Percentiles rank a stretch among this genome's conserved stretches.
phyloP scores from a whole-genome alignment of 495 filamentous ascomycete genomes.

The Cudoniella acicularis region DNA sequence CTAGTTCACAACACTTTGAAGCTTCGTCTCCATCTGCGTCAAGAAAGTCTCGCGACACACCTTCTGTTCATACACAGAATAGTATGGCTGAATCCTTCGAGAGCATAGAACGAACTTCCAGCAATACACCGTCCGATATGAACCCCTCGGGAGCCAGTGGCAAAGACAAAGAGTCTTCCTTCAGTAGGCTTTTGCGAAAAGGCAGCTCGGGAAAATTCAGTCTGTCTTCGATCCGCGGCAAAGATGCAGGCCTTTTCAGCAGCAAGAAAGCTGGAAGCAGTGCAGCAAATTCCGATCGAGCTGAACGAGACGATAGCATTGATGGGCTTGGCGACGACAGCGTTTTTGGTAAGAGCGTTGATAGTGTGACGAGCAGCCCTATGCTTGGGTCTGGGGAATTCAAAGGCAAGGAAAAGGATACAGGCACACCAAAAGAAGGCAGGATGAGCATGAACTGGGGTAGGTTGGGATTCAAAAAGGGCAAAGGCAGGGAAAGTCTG shows the following conservation, averaged over 20 bases:
- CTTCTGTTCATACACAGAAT: slow-evolving; percentile 57
- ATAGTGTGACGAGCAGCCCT: slow-evolving; percentile 27
- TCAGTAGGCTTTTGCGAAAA: slow-evolving; percentile 73
- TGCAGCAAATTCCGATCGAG: slow-evolving; percentile 23
- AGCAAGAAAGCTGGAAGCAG: slow-evolving; percentile 19
- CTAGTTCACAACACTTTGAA: background rate
- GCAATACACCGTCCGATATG: slow-evolving; percentile 62
- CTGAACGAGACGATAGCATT: slow-evolving; percentile 22
- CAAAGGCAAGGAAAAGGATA: slow-evolving; percentile 18
- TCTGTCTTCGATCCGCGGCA: slow-evolving; percentile 61
- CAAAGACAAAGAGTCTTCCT: slow-evolving; percentile 53
- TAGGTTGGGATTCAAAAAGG: slow-evolving; percentile 19
- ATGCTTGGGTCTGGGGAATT: slow-evolving; percentile 22
- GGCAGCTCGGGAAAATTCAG: slow-evolving; percentile 78
- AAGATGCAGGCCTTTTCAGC: slow-evolving; percentile 38
- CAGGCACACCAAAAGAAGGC: slow-evolving; percentile 21
- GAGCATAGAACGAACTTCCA: slow-evolving; percentile 59
- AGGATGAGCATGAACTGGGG: slow-evolving; percentile 27
- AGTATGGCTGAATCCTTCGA: slow-evolving; percentile 69
- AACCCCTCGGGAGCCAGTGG: slow-evolving; percentile 34
- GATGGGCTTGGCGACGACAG: slow-evolving; percentile 23
- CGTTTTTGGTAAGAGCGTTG: slow-evolving; percentile 15
- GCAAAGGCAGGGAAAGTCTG: slow-evolving; percentile 22
- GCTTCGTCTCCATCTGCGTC: slow-evolving; percentile 53
- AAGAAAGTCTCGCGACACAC: slow-evolving; percentile 58